Conservation (phyloP, 164 flowering plant species). For the Paratinospora sagittata region DNA sequence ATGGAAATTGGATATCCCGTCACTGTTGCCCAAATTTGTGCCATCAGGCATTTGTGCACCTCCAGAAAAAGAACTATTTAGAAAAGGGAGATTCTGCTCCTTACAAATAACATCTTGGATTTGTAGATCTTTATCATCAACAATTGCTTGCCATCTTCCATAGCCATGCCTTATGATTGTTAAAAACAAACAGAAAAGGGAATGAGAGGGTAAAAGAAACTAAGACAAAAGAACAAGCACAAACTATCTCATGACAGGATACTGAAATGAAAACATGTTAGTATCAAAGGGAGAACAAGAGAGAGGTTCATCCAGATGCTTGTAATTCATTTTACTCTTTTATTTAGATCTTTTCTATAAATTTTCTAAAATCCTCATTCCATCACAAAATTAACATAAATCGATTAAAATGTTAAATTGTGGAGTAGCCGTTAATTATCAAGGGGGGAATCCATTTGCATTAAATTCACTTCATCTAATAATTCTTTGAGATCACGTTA, state of each 20-base stretch:
- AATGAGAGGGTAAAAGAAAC: not conserved
- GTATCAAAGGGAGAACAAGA: too few relatives aligned
- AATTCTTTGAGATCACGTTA: too few relatives aligned
- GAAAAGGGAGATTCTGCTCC: constrained; percentile 68
- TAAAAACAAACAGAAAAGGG: not conserved
- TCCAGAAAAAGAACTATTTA: constrained; percentile 46
- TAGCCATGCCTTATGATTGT: constrained; percentile 74
- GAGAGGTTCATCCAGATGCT: too few relatives aligned
- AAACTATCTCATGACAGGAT: not conserved
- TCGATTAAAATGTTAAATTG: too few relatives aligned
- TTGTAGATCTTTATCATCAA: constrained; percentile 81
- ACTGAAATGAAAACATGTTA: not conserved
- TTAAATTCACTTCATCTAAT: too few relatives aligned
- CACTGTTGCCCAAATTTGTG: constrained; percentile 18
- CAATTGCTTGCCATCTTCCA: constrained; percentile 98
- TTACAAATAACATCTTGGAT: constrained; percentile 76
- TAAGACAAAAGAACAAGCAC: not conserved
- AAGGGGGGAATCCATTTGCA: too few relatives aligned
- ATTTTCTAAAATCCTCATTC: too few relatives aligned
- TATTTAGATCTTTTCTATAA: too few relatives aligned
- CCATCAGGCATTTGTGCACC: constrained; percentile 40
- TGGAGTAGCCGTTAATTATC: too few relatives aligned
- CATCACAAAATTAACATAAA: too few relatives aligned
- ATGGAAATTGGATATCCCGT: constrained; percentile 29
- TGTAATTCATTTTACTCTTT: too few relatives aligned